Evolutionary conservation across 192 early-diverging fungal species (phyloP).

Genomic region (Helicostylum pulchrum): DNA sequence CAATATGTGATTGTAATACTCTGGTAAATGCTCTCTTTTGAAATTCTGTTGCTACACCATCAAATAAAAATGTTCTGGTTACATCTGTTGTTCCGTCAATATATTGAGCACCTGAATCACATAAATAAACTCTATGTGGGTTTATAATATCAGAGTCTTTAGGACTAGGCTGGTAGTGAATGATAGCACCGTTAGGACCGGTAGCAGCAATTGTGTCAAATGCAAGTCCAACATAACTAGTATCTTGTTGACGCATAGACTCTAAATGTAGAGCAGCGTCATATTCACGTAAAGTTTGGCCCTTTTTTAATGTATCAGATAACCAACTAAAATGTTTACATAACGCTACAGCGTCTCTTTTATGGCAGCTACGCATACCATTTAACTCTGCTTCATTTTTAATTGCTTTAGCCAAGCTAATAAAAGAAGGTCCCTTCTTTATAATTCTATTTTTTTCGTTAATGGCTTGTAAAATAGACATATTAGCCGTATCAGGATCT

Average conservation of each 20-base stretch:
- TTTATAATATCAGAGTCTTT: conserved; percentile 70
- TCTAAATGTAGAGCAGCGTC: conserved; percentile 84
- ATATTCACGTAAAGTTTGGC: conserved; percentile 69
- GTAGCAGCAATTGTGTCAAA: conserved; percentile 96
- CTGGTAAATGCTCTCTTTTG: conserved; percentile 89
- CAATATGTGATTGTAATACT: conserved; percentile 94
- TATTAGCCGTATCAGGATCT: conserved; percentile 56
- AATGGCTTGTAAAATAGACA: conserved; percentile 67
- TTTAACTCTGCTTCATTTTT: conserved; percentile 88
- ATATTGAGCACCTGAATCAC: conserved; percentile 96
- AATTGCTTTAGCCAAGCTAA: conserved; percentile 80
- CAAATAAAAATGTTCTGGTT: conserved; percentile 86
- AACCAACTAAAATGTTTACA: conserved; percentile 90
- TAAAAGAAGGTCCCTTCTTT: conserved; percentile 58
- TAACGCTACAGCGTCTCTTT: conserved; percentile 83
- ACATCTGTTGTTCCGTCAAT: conserved; percentile 92
- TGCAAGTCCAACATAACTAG: conserved; percentile 82
- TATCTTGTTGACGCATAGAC: conserved; percentile 62
- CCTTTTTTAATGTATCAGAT: conserved; percentile 70
- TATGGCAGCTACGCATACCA: conserved; percentile 84
- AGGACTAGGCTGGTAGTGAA: conserved; percentile 88
- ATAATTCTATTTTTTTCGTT: conserved; percentile 44
- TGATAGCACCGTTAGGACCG: conserved; percentile 92
- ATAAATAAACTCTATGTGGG: conserved; percentile 75
- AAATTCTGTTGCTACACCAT: conserved; percentile 67